Percentiles rank a stretch among this genome's conserved stretches.
Evolutionary conservation across 2,329 filamentous ascomycete genomes (phyloP).

Genomic region (Cercospora sp.): DNA sequence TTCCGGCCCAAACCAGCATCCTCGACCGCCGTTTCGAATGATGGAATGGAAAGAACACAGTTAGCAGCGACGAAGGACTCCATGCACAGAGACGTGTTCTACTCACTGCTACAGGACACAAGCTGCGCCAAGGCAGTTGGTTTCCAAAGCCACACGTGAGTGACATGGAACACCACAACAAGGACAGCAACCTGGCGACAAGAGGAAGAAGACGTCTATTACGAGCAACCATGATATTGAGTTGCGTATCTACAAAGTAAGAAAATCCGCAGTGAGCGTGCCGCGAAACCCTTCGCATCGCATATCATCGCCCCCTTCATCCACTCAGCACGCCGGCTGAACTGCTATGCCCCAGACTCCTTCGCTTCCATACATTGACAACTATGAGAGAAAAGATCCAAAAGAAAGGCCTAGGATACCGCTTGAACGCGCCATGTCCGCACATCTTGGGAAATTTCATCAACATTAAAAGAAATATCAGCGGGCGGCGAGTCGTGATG

Average conservation of each 20-base stretch:
- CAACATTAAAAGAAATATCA: constrained; percentile 10
- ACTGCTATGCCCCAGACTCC: constrained; percentile 6
- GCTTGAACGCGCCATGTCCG: constrained; percentile 11
- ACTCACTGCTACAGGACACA: not conserved
- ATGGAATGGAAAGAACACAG: not conserved
- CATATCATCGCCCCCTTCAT: not conserved
- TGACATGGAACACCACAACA: not conserved
- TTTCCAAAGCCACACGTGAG: not conserved
- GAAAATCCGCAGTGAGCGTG: constrained; percentile 5
- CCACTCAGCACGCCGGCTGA: not conserved
- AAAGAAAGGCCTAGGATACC: constrained; percentile 2
- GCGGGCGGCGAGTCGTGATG: constrained; percentile 13
- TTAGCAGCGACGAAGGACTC: not conserved
- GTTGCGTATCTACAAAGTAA: constrained; percentile 8
- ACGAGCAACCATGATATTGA: constrained; percentile 12
- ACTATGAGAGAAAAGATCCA: constrained; percentile 3
- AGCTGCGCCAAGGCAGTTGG: not conserved
- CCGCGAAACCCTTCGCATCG: not conserved
- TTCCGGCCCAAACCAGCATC: not conserved
- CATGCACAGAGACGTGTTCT: not conserved
- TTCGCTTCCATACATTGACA: constrained; percentile 10
- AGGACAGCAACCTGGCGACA: not conserved
- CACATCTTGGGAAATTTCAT: not conserved
- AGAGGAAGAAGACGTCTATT: not conserved
- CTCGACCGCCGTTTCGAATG: not conserved